Conservation (phyloP, 192 early-diverging fungal species). For the Linnemannia exigua region DNA sequence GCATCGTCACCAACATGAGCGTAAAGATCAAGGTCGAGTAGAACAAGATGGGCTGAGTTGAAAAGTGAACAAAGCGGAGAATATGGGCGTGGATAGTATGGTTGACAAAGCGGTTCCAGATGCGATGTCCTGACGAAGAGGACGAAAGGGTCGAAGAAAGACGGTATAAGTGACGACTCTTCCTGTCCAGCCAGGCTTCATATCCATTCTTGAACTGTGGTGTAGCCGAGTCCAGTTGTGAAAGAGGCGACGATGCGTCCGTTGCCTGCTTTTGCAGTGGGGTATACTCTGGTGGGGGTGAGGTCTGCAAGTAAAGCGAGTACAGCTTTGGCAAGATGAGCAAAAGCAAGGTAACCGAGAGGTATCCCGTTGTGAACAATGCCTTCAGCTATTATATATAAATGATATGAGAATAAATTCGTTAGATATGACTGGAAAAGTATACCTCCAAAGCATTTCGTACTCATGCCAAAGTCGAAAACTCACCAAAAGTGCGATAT, state of each 20-base stretch:
- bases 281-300: constrained; percentile 27
- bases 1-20: constrained; percentile 50
- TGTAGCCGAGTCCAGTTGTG: background rate
- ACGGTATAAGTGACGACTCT: constrained; percentile 45
- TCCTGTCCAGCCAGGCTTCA: constrained; percentile 48
- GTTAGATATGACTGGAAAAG: no score
- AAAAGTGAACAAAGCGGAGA: constrained; percentile 53
- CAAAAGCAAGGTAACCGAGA: constrained; percentile 25
- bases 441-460: no score
- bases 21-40: constrained; percentile 46
- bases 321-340: constrained; percentile 51
- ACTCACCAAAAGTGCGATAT: constrained; percentile 71
- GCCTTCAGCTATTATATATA: constrained; percentile 31
- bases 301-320: constrained; percentile 54
- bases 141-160: constrained; percentile 47
- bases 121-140: constrained; percentile 7
- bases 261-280: background rate
- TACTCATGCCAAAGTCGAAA: background rate
- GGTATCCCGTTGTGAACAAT: constrained; percentile 50
- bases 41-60: constrained; percentile 47
- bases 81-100: constrained; percentile 52
- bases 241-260: background rate
- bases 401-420: background rate
- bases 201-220: constrained; percentile 46
- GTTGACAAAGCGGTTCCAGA: constrained; percentile 53